Base-by-base conservation (phyloP, 2,329 filamentous ascomycete genomes). In the Aureobasidium sp. region DNA sequence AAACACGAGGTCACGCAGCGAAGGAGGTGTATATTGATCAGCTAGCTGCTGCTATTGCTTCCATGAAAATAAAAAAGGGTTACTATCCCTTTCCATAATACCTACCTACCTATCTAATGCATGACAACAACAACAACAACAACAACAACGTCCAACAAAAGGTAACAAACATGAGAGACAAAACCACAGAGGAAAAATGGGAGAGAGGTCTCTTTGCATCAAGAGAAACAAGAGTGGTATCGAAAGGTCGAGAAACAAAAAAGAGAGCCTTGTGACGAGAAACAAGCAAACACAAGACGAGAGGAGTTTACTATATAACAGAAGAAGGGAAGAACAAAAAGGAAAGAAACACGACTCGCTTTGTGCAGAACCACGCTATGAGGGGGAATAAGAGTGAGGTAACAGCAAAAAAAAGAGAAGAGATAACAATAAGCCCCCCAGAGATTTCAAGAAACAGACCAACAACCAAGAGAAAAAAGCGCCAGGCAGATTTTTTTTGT, bases 211-310 rank as follows among this genome's bases (percentile, higher is more conserved):
- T n/a, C n/a, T n/a, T n/a, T n/a, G n/a, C n/a, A n/a, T n/a, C n/a
- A n/a, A n/a, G n/a, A n/a, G n/a, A n/a, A 58, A 42, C 45, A 58
- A 58, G n/a, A 27, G 54, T 47, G 40, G 54, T 47, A 58, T 58
- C 31, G 42, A 27, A 27, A n/a, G 14, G 52, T 24, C 24, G 24
- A 24, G 24, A 24, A 33, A 3, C 3, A 24, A 22, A 44, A 44
- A 22, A 12, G 12, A 14, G n/a, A n/a, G n/a, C n/a, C n/a, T 44
- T 22, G n/a, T 9, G 19, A 12, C 9, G 9, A 24, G 9, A 24
- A 11, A 22, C 0, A 44, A 44, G 2, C 9, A 11, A 42, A 14
- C 17, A 22, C 8, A 22, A 7, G 39, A 40, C 39, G 15, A 6
- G 15, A 27, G 5, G 24, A 24, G 24, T 24, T 24, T 24, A 27